These are phyloP conservation scores for Onygenales sp. DNA, from an alignment of 2,329 filamentous ascomycete genomes.

Conservation along the genomic window DNA sequence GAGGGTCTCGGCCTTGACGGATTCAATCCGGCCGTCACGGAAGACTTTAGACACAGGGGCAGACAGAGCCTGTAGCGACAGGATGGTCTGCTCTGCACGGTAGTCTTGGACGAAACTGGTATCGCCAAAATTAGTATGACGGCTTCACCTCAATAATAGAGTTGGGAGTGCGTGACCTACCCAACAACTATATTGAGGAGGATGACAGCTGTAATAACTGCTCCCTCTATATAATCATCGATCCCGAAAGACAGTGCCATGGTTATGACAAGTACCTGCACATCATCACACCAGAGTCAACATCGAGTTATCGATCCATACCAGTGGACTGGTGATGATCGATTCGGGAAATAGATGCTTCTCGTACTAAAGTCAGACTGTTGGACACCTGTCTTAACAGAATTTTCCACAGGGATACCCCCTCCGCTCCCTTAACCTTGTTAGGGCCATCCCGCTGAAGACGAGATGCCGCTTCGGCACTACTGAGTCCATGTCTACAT, in stretches of 20 bases:
- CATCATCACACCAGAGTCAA: constrained; percentile 5
- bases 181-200: constrained; percentile 49
- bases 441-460: constrained; percentile 60
- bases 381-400: constrained; percentile 69
- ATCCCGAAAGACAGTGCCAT: constrained; percentile 55
- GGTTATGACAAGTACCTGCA: constrained; percentile 62
- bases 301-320: constrained; percentile 7
- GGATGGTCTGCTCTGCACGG: constrained; percentile 45
- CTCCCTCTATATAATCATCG: constrained; percentile 48
- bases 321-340: constrained; percentile 10
- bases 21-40: constrained; percentile 40
- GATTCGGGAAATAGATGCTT: constrained; percentile 6
- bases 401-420: constrained; percentile 64
- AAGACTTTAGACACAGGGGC: constrained; percentile 43
- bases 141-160: not conserved
- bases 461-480: constrained; percentile 54
- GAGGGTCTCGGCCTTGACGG: constrained; percentile 44
- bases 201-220: constrained; percentile 51
- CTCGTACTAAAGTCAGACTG: constrained; percentile 57
- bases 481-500: constrained; percentile 50
- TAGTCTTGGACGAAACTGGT: constrained; percentile 44
- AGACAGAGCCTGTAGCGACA: constrained; percentile 41
- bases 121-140: not conserved
- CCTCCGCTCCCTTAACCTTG: constrained; percentile 60
- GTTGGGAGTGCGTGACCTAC: constrained; percentile 12